Evolutionary conservation across 441 rosid species (phyloP), one percentile per base, ranked within the genome.

Genomic region (Bocquillonia castaneifolia): DNA sequence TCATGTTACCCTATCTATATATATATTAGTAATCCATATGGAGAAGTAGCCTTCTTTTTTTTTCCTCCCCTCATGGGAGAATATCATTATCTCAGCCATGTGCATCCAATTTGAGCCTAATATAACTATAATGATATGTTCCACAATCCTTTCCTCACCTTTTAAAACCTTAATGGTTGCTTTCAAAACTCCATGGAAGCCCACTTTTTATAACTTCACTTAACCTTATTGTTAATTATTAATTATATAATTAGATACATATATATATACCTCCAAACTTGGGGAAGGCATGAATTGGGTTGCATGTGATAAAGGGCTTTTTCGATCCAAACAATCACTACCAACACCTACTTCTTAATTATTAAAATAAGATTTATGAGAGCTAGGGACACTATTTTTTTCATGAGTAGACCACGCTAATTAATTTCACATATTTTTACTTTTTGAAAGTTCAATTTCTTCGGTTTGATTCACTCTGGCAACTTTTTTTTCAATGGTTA

Each of bases 241-340:
- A 36, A 4, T 36, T 36, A 3, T 36, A 4, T 10, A 10, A 36
- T 36, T 36, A 36, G 10, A 36, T 36, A 3, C 40, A 10, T n/a
- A n/a, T n/a, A 17, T 25, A 15, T 50, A 62, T 65, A 63, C 77
- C 74, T 69, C 57, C 75, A 71, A 69, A 56, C 39, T 76, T 62
- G 53, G 60, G 67, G 37, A 63, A 70, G 66, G 44, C 47, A 71
- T 71, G 78, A 32, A 47, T 83, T 83, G 90, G 83, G 84, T 54
- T 73, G 86, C 91, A 84, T 86, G 90, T 86, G 90, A 67, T 36
- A 71, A 68, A 69, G 74, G 79, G 61, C 79, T 80, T 81, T 84
- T 78, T 84, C 72, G 84, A 80, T 75, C 69, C 56, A 77, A 82
- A 77, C 83, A 82, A 80, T 67, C 70, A 66, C 79, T 79, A 78